phyloP scores from a whole-genome alignment of 2,329 filamentous ascomycete species.

The Dichotomopilus funicola region DNA sequence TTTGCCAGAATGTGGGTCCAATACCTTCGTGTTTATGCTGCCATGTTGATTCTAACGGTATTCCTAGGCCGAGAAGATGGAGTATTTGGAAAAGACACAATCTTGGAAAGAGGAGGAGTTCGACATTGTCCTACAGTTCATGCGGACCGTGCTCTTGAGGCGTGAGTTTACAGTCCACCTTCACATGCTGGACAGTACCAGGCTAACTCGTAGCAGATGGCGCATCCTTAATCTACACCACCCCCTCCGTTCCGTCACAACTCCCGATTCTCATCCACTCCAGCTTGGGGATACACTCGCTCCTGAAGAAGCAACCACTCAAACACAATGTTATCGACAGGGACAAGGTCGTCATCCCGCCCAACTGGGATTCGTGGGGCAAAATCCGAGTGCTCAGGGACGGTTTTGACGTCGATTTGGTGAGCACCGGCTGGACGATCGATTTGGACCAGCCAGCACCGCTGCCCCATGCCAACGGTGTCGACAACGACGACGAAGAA shows the following conservation, averaged over 20 bases:
- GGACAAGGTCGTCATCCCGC: constrained; percentile 88
- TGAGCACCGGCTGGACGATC: constrained; percentile 78
- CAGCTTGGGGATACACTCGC: constrained; percentile 76
- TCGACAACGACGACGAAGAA: constrained; percentile 22
- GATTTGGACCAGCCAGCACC: constrained; percentile 62
- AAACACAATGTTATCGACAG: constrained; percentile 90
- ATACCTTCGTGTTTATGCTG: too few species aligned
- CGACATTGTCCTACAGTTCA: constrained; percentile 87
- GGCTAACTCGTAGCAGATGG: constrained; percentile 51
- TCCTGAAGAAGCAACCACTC: constrained; percentile 69
- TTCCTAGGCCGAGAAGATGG: constrained; percentile 74
- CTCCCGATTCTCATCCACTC: constrained; percentile 77
- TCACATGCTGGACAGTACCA: background rate
- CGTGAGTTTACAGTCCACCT: constrained; percentile 45
- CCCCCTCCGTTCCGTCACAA: constrained; percentile 67
- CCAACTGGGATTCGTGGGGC: constrained; percentile 98
- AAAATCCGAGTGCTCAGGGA: constrained; percentile 91
- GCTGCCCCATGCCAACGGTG: constrained; percentile 22
- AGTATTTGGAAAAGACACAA: constrained; percentile 79
- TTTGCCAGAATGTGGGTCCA: constrained; percentile 79
- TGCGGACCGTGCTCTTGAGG: constrained; percentile 83
- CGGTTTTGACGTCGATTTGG: constrained; percentile 82
- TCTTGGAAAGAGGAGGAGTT: constrained; percentile 96
- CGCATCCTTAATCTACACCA: constrained; percentile 78
- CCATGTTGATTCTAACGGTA: constrained; percentile 21